phyloP scores from a whole-genome alignment of 148 eudicot genomes.

The Cornus florida region DNA sequence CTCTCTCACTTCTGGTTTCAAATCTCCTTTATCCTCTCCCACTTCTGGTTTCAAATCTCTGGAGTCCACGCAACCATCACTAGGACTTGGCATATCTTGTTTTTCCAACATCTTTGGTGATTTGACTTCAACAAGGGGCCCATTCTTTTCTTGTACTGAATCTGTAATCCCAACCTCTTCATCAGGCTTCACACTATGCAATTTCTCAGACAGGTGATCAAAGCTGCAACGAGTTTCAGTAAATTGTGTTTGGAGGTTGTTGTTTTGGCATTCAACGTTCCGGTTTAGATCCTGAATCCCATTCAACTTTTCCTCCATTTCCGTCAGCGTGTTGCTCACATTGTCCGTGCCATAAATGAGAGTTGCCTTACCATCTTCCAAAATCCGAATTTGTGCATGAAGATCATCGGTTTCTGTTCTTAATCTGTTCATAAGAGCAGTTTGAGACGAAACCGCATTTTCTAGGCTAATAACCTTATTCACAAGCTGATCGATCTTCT shows the following conservation, averaged over 20 bases:
- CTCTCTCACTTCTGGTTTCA: not conserved
- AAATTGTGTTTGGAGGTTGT: conserved; percentile 37
- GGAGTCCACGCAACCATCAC: too few relatives aligned
- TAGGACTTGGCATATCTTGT: not conserved
- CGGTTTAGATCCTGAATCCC: conserved; percentile 42
- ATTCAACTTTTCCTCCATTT: conserved; percentile 52
- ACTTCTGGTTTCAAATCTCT: not conserved
- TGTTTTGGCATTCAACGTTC: conserved; percentile 35
- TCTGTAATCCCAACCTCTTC: conserved; percentile 28
- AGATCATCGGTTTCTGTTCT: conserved; percentile 62
- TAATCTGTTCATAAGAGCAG: conserved; percentile 55
- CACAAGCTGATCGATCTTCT: conserved; percentile 80
- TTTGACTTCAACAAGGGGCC: not conserved
- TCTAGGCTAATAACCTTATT: conserved; percentile 67
- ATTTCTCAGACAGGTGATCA: conserved; percentile 41
- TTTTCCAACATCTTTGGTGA: not conserved
- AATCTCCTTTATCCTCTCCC: not conserved
- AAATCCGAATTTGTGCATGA: conserved; percentile 50
- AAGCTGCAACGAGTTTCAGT: conserved; percentile 40
- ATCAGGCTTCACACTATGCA: conserved; percentile 45
- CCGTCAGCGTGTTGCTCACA: conserved; percentile 38
- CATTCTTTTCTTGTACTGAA: not conserved
- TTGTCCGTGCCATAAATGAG: conserved; percentile 44
- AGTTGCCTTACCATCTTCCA: conserved; percentile 62
- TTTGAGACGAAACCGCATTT: conserved; percentile 62